A percentile compares a stretch with the other conserved stretches of the same genome.
phyloP scores from a whole-genome alignment of 352 stramenopile species.

The Pythium monospermum region DNA sequence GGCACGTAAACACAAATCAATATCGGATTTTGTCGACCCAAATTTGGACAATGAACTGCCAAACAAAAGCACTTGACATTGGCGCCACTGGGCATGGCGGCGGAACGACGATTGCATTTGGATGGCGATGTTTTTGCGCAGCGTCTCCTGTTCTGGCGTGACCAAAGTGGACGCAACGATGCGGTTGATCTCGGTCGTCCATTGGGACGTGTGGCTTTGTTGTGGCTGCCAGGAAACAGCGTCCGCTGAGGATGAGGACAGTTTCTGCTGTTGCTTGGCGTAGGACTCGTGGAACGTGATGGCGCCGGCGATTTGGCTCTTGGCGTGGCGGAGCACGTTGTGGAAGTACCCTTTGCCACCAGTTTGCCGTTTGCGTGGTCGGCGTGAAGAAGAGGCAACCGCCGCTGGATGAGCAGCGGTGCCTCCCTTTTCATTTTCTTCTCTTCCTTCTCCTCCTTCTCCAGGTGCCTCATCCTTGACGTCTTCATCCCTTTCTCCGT shows the following conservation, averaged over 20 bases:
- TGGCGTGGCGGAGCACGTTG: conserved; percentile 9
- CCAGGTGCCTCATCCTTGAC: no score
- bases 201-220: conserved; percentile 7
- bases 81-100: conserved; percentile 9
- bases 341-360: conserved; percentile 1
- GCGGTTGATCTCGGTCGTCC: conserved; percentile 22
- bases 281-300: conserved; percentile 37
- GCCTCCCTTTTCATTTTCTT: not conserved
- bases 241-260: conserved; percentile 21
- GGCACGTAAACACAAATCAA: conserved; percentile 69
- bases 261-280: conserved; percentile 3
- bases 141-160: conserved; percentile 36
- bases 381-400: not conserved
- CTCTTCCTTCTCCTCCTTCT: not conserved
- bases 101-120: conserved; percentile 13
- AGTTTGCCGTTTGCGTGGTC: not conserved
- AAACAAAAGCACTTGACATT: conserved; percentile 36
- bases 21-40: conserved; percentile 61
- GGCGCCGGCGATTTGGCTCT: conserved; percentile 36
- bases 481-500: no score
- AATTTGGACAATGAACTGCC: conserved; percentile 77
- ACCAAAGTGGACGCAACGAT: conserved; percentile 46
- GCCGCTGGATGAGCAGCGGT: not conserved
- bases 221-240: no score
- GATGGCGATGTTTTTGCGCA: conserved; percentile 17